These are phyloP conservation scores for Yamadazyma laniorum DNA, from an alignment of 805 yeast species.

Conservation along the genomic window DNA sequence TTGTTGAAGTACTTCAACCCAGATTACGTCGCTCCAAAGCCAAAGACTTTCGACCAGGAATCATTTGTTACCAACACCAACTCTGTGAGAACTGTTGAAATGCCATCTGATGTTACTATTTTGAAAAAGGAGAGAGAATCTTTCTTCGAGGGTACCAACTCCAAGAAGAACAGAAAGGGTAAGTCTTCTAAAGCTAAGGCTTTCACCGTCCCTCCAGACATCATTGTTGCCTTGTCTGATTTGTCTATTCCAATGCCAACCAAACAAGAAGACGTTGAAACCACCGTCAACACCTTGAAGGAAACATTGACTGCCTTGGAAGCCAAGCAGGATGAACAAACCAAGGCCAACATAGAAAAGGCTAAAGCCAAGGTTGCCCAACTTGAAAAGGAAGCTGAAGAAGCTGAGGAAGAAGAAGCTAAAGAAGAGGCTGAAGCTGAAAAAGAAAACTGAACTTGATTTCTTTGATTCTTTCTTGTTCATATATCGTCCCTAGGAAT, in stretches of 20 bases:
- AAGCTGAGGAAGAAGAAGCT: constrained; percentile 40
- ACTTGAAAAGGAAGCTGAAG: constrained; percentile 50
- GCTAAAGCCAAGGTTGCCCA: constrained; percentile 77
- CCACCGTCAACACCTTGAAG: constrained; percentile 64
- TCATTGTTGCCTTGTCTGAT: constrained; percentile 72
- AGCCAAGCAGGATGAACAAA: constrained; percentile 75
- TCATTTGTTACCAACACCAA: constrained; percentile 24
- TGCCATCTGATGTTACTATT: constrained; percentile 63
- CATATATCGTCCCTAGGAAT: not conserved
- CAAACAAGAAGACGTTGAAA: constrained; percentile 65
- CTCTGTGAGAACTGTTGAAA: constrained; percentile 50
- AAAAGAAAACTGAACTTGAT: constrained; percentile 1
- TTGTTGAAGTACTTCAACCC: constrained; percentile 78
- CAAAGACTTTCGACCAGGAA: constrained; percentile 28
- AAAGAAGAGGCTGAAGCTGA: constrained; percentile 13
- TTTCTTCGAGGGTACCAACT: constrained; percentile 48
- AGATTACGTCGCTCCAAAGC: constrained; percentile 59
- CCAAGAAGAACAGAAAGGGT: constrained; percentile 41
- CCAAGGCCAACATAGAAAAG: constrained; percentile 68
- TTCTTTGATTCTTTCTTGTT: not conserved
- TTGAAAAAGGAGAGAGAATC: constrained; percentile 62
- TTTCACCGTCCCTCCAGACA: constrained; percentile 76
- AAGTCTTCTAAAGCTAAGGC: constrained; percentile 54
- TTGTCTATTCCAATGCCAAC: constrained; percentile 79
- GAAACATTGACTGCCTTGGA: constrained; percentile 67